Evolutionary conservation across 2,329 filamentous ascomycete genomes (phyloP), one percentile per base, ranked within the genome.

Genomic region (Periconia sp.): DNA sequence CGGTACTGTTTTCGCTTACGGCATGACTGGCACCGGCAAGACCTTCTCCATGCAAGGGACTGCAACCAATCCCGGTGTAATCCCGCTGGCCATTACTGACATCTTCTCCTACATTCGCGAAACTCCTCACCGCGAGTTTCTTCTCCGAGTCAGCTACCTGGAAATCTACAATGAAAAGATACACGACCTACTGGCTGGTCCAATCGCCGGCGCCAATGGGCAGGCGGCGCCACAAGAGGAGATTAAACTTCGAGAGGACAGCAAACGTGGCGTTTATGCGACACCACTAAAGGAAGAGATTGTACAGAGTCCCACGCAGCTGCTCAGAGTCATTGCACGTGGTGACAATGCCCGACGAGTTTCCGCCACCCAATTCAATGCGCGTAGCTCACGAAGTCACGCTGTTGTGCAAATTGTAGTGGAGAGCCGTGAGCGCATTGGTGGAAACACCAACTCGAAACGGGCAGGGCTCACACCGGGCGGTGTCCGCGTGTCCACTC

Each of bases 31-130:
- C 57, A 97, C 94, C 0, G 94, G 94, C 63, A 99, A 99, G 79
- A 99, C 94, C 0, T 99, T 97, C 73, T 97, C 93, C 40, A 99
- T 99, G 94, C 94, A 99, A 78, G 94, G 94, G 64, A 99, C 94
- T 11, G 92, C 92, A 44, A 91, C 90, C 2, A 96, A 92, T 40
- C 94, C 94, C 1, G 94, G 94, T 77, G 94, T 99, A 27, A 99
- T 99, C 52, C 94, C 94, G 7, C 81, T 97, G 40, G 94, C 94
- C 40, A 97, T 99, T 64, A 97, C 94, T 58, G 94, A 99, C 70
- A 99, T 99, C 49, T 99, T 99, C 74, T 97, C 94, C 0, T 99
- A 97, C 74, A 99, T 99, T 63, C 88, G 94, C 53, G 94, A 99
- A 76, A 97, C 94, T 1, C 94, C 94, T 0, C 91, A 92, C 35